Evolutionary conservation across 2,329 filamentous ascomycete genomes (phyloP).

Genomic region (Neofusicoccum ribis): DNA sequence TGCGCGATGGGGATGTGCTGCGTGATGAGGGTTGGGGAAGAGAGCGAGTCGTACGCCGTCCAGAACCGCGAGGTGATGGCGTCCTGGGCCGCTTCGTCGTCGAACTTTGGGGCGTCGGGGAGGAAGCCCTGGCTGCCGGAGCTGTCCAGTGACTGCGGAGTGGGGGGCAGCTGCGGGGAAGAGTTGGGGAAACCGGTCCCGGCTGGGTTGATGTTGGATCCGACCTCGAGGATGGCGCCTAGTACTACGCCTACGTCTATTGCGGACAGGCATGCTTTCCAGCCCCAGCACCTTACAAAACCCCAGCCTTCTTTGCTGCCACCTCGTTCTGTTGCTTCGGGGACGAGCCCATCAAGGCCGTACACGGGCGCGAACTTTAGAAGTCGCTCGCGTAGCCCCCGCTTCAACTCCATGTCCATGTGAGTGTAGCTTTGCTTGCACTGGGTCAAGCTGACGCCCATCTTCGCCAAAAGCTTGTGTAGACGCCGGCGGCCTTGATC

Average conservation of each 20-base stretch:
- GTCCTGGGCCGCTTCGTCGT: conserved; percentile 38
- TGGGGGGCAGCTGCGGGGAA: conserved; percentile 23
- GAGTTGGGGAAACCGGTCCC: neutral
- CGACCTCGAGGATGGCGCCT: conserved; percentile 89
- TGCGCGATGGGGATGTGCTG: conserved; percentile 79
- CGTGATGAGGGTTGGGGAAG: conserved; percentile 67
- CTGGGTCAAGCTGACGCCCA: conserved; percentile 92
- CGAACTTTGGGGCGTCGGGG: conserved; percentile 24
- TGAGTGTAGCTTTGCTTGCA: conserved; percentile 96
- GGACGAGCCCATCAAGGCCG: conserved; percentile 88
- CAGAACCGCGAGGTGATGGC: conserved; percentile 56
- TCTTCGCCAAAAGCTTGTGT: conserved; percentile 93
- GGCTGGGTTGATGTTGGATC: conserved; percentile 41
- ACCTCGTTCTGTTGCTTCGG: conserved; percentile 68
- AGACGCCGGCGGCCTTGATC: conserved; percentile 84
- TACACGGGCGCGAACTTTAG: conserved; percentile 91
- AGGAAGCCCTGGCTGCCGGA: conserved; percentile 24
- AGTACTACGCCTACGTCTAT: conserved; percentile 93
- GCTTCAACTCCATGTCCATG: conserved; percentile 97
- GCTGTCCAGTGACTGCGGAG: conserved; percentile 20
- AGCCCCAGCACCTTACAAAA: conserved; percentile 96
- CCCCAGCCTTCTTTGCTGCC: conserved; percentile 90
- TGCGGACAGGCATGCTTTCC: conserved; percentile 90
- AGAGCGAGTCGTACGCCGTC: conserved; percentile 60
- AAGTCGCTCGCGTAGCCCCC: conserved; percentile 78